Evolutionary conservation across 768 basidiomycete genomes (phyloP).

Genomic region (Kwoniella dendrophila): DNA sequence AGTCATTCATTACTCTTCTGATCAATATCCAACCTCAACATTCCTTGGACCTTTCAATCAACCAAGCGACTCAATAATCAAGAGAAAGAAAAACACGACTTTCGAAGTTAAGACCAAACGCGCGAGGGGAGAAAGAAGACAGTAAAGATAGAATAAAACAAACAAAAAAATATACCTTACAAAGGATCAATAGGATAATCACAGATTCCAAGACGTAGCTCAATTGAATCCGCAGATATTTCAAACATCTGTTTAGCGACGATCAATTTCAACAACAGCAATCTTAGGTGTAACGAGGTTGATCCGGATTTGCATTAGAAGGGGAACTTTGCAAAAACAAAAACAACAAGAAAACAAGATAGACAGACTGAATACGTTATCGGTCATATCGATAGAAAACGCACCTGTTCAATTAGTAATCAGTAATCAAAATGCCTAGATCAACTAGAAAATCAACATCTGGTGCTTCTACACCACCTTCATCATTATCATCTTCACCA

Average conservation of each 20-base stretch:
- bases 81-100: background rate
- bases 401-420: no score
- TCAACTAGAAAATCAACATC: constrained; percentile 16
- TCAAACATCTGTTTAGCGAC: no score
- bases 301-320: no score
- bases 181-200: constrained; percentile 2
- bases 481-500: constrained; percentile 27
- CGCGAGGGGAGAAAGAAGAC: constrained; percentile 1
- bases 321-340: no score
- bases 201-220: background rate
- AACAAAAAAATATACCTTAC: constrained; percentile 5
- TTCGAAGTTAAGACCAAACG: background rate
- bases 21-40: background rate
- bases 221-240: background rate
- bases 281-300: no score
- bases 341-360: background rate
- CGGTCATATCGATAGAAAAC: no score
- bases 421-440: constrained; percentile 14
- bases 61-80: no score
- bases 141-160: background rate
- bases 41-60: background rate
- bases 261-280: no score
- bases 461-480: constrained; percentile 19
- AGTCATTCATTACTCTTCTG: background rate
- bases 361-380: background rate